phyloP scores from a whole-genome alignment of 768 basidiomycete species.

The Aureoboletus auriporus region DNA sequence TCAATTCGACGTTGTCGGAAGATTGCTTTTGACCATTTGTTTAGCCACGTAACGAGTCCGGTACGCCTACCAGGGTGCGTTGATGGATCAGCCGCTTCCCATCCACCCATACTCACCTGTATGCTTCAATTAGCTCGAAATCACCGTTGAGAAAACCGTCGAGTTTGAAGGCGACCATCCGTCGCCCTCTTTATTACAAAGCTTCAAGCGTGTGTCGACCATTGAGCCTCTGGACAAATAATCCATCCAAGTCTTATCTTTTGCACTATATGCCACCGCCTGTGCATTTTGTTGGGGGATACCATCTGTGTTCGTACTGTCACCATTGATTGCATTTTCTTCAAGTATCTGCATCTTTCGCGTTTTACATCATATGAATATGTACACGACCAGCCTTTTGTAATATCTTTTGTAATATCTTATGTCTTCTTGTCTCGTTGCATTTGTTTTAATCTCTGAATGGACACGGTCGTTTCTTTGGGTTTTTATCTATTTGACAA shows the following conservation, averaged over 20 bases:
- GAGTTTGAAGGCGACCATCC: constrained; percentile 20
- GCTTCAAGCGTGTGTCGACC: constrained; percentile 5
- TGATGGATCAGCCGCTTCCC: not conserved
- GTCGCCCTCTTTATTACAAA: not conserved
- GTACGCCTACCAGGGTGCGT: constrained; percentile 18
- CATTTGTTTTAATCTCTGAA: too few species aligned
- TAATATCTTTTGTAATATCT: too few species aligned
- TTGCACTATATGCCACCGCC: not conserved
- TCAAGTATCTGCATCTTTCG: constrained; percentile 35
- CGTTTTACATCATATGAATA: not conserved
- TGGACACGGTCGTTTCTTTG: too few species aligned
- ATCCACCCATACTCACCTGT: not conserved
- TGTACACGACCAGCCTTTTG: too few species aligned
- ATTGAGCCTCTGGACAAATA: constrained; percentile 5
- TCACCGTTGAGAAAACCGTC: constrained; percentile 28
- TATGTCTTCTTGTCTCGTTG: not conserved
- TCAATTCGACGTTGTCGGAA: not conserved
- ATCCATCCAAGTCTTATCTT: not conserved
- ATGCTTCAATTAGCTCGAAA: constrained; percentile 19
- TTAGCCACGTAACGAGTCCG: constrained; percentile 10
- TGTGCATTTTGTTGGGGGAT: not conserved
- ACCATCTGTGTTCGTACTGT: not conserved
- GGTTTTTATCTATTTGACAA: too few species aligned
- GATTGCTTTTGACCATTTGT: not conserved
- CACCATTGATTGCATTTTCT: not conserved